These are phyloP conservation scores for Goffeauzyma gilvescens DNA, from an alignment of 768 basidiomycete species.

Conservation along the genomic window DNA sequence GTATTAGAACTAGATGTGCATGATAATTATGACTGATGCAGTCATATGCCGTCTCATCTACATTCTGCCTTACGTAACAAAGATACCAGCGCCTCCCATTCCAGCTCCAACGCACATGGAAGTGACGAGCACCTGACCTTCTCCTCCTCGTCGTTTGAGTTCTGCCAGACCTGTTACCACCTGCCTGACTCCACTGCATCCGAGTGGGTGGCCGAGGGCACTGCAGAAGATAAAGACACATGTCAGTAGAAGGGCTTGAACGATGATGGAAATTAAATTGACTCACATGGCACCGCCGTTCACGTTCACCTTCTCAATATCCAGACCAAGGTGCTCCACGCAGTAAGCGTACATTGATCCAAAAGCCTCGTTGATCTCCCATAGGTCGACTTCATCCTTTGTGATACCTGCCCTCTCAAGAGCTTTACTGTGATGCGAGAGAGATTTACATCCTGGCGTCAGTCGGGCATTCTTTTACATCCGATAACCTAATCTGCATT, in stretches of 20 bases:
- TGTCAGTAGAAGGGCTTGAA: background rate
- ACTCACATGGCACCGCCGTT: constrained; percentile 82
- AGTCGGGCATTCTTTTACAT: no score
- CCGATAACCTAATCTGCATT: background rate
- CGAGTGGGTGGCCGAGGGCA: constrained; percentile 43
- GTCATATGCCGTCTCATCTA: no score
- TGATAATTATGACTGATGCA: no score
- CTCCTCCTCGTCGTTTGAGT: constrained; percentile 18
- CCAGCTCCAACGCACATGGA: constrained; percentile 55
- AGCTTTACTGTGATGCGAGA: constrained; percentile 51
- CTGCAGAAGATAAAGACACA: constrained; percentile 17
- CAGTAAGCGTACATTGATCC: constrained; percentile 57
- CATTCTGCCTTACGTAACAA: constrained; percentile 36
- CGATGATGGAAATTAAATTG: background rate
- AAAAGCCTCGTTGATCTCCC: constrained; percentile 85
- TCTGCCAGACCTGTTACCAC: constrained; percentile 59
- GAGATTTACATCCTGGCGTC: constrained; percentile 58
- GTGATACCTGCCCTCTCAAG: constrained; percentile 45
- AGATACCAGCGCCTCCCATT: constrained; percentile 75
- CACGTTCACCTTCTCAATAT: constrained; percentile 55
- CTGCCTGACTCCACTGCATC: constrained; percentile 63
- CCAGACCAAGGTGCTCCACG: constrained; percentile 46
- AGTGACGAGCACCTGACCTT: constrained; percentile 47
- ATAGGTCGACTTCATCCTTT: constrained; percentile 56
- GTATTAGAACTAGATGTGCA: no score